A percentile compares a stretch with the other conserved stretches of the same genome.
phyloP scores from a whole-genome alignment of 495 filamentous ascomycete species.

The Daldinia decipiens region DNA sequence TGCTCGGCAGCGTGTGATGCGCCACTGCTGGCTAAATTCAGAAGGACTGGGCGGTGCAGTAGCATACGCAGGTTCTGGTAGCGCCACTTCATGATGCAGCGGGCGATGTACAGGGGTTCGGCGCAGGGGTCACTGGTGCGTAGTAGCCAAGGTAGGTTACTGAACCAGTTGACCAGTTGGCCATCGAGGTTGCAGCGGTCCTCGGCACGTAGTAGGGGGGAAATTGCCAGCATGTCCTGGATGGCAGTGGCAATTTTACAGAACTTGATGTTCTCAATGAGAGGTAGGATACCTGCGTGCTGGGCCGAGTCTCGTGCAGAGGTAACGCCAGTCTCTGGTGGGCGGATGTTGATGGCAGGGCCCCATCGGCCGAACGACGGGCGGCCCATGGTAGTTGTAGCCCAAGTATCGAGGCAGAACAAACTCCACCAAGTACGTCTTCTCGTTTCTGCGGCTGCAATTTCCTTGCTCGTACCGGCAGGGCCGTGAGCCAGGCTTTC shows the following conservation, averaged over 20 bases:
- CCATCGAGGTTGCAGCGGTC: constrained; percentile 72
- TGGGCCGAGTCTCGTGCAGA: constrained; percentile 61
- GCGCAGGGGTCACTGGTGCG: constrained; percentile 75
- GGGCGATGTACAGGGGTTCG: constrained; percentile 72
- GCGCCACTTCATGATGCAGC: constrained; percentile 84
- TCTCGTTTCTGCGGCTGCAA: constrained; percentile 69
- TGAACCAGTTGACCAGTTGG: constrained; percentile 77
- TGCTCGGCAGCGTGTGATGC: constrained; percentile 70
- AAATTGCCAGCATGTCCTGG: constrained; percentile 77
- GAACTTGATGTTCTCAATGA: constrained; percentile 82
- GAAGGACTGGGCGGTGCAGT: constrained; percentile 77
- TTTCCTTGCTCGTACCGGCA: constrained; percentile 56
- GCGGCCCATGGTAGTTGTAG: constrained; percentile 77
- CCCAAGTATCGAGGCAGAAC: constrained; percentile 84
- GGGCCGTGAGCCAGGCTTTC: constrained; percentile 67
- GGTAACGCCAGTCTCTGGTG: constrained; percentile 67
- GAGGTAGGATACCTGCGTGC: constrained; percentile 71
- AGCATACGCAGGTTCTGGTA: constrained; percentile 83
- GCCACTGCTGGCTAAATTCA: constrained; percentile 75
- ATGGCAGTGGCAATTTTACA: constrained; percentile 82
- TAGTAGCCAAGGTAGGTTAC: constrained; percentile 75
- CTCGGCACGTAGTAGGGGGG: constrained; percentile 70
- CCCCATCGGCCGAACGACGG: constrained; percentile 80
- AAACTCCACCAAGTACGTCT: constrained; percentile 83
- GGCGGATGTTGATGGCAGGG: constrained; percentile 75